Evolutionary conservation across 1,284 basidiomycete species (phyloP).

Genomic region (Puccinia triticina): DNA sequence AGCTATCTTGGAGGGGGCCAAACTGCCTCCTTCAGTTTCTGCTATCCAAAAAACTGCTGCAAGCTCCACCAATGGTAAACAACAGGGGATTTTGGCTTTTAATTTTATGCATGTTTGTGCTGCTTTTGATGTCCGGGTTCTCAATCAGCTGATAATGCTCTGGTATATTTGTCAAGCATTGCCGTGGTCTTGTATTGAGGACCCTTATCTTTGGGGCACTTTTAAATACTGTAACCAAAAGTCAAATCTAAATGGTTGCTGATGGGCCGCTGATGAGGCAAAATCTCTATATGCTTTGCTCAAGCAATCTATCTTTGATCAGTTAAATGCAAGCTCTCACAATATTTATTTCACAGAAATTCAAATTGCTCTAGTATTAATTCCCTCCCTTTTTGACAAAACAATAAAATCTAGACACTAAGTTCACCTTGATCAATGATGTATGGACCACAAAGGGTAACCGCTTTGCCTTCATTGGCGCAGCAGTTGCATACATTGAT

Average conservation of each 20-base stretch:
- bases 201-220: background rate
- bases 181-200: conserved; percentile 5
- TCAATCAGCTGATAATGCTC: background rate
- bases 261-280: background rate
- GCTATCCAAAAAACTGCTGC: background rate
- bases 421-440: background rate
- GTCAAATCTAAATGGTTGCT: background rate
- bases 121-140: background rate
- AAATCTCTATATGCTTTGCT: background rate
- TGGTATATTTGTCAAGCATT: conserved; percentile 21
- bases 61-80: background rate
- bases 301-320: background rate
- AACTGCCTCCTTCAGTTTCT: background rate
- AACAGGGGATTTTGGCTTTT: background rate
- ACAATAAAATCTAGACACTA: background rate
- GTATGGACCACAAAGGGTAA: too few relatives aligned
- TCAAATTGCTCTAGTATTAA: background rate
- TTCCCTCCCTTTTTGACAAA: background rate
- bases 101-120: background rate
- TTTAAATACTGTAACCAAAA: background rate
- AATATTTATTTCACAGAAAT: background rate
- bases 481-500: too few relatives aligned
- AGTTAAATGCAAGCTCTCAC: background rate
- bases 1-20: background rate
- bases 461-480: too few relatives aligned